Conservation (phyloP, 257 asterid genomes). For the Forsythia viridissima region DNA sequence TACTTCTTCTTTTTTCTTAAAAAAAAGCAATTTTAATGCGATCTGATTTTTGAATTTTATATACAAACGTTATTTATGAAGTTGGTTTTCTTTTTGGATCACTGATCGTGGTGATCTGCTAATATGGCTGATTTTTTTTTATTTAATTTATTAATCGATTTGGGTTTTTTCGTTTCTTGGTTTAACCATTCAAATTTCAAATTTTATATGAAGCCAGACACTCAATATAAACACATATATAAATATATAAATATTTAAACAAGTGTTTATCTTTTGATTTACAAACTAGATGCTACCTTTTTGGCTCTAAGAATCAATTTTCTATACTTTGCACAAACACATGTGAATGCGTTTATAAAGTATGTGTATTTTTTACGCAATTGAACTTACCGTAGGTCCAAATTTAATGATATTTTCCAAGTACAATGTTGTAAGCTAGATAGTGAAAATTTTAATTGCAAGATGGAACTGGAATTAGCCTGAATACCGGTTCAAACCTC, state of each 20-base stretch:
- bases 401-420: not conserved
- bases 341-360: not conserved
- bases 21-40: not conserved
- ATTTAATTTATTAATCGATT: not conserved
- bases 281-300: not conserved
- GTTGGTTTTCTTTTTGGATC: constrained; percentile 25
- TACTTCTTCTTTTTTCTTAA: not conserved
- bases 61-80: not conserved
- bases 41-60: not conserved
- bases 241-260: not conserved
- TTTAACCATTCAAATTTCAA: constrained; percentile 14
- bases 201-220: not conserved
- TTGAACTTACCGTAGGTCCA: not conserved
- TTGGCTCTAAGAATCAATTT: constrained; percentile 7
- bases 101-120: constrained; percentile 24
- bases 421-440: not conserved
- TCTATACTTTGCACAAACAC: constrained; percentile 4
- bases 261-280: too few species aligned
- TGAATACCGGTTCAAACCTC: not conserved
- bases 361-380: not conserved
- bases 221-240: not conserved
- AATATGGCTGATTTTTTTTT: not conserved
- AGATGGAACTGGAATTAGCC: not conserved
- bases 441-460: not conserved
- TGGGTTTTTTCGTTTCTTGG: not conserved